Evolutionary conservation across 2,329 filamentous ascomycete genomes (phyloP), one percentile per base, ranked within the genome.

Genomic region (Setomelanomma holmii): DNA sequence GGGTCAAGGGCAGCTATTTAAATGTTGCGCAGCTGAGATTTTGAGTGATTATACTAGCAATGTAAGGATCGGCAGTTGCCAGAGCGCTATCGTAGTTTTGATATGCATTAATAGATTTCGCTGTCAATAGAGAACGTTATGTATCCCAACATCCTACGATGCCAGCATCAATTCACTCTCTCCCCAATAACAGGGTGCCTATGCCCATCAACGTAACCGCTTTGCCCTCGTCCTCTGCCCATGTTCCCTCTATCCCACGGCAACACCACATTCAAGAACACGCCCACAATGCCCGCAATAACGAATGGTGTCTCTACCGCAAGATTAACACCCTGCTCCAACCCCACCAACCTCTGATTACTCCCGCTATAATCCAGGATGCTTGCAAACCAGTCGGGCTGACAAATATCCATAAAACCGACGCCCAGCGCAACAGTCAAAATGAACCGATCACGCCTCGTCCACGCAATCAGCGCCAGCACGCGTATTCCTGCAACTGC

Each of bases 191-290:
- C 27, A 30, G 27, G 27, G 14, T 30, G 27, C 27, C 27, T 30
- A 30, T 30, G 27, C 14, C 14, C 27, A 30, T 30, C 27, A 3
- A 8, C 27, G 14, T 30, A 30, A n/a, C n/a, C 21, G 14, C 14
- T 48, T 23, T 24, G 40, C 34, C 45, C 53, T 16, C 11, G 20
- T 14, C 5, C 39, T 20, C 4, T 21, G 5, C n/a, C n/a, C 27
- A 40, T 23, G n/a, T 19, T 39, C 8, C 38, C 30, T 35, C 24
- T 58, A 20, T 77, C 75, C 43, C 69, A 65, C 1, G 76, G 75
- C 22, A 79, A 55, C 14, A 77, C 64, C n/a, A 73, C 53, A 54
- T 80, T 80, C 55, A 80, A 55, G 34, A 79, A 74, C 0, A 79
- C 57, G 8, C 64, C 63, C 6, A 68, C 61, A 33, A 70, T 60